phyloP scores from a whole-genome alignment of 225 moss, liverwort and hornwort genomes.

The Bryoerythrophyllum caledonicum region DNA sequence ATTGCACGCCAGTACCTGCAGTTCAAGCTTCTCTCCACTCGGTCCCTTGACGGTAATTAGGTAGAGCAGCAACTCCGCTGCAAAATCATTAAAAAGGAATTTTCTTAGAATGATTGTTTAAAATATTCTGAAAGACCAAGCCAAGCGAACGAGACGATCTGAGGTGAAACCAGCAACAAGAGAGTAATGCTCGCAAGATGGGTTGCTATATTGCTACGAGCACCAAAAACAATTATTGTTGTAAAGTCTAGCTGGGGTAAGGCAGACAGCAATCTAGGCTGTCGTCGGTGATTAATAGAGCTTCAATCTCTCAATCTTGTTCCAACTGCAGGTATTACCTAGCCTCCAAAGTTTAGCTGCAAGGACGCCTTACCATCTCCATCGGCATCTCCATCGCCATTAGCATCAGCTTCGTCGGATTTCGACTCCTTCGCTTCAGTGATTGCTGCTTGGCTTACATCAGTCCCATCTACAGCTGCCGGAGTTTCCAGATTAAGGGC shows the following conservation, averaged over 20 bases:
- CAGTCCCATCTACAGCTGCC: constrained; percentile 27
- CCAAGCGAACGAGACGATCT: neutral
- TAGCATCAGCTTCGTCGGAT: constrained; percentile 32
- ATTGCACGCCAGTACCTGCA: constrained; percentile 59
- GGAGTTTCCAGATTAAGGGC: constrained; percentile 30
- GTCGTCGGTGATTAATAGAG: neutral
- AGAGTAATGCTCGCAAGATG: neutral
- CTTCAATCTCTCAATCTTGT: neutral
- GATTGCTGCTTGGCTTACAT: constrained; percentile 8
- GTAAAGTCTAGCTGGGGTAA: constrained; percentile 6
- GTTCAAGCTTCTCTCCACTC: constrained; percentile 83
- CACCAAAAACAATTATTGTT: no score
- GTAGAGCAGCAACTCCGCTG: constrained; percentile 86
- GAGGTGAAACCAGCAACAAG: neutral
- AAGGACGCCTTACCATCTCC: constrained; percentile 36
- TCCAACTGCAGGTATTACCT: constrained; percentile 3
- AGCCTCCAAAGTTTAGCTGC: constrained; percentile 4
- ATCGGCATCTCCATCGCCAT: constrained; percentile 42
- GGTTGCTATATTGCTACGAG: neutral
- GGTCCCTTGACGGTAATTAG: constrained; percentile 91
- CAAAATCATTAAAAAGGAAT: constrained; percentile 1
- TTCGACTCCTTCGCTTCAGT: constrained; percentile 28
- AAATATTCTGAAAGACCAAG: neutral
- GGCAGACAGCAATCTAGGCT: constrained; percentile 5
- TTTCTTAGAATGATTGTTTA: neutral